Evolutionary conservation across 139 green algal species (phyloP).

Genomic region (Pleodorina starrii): DNA sequence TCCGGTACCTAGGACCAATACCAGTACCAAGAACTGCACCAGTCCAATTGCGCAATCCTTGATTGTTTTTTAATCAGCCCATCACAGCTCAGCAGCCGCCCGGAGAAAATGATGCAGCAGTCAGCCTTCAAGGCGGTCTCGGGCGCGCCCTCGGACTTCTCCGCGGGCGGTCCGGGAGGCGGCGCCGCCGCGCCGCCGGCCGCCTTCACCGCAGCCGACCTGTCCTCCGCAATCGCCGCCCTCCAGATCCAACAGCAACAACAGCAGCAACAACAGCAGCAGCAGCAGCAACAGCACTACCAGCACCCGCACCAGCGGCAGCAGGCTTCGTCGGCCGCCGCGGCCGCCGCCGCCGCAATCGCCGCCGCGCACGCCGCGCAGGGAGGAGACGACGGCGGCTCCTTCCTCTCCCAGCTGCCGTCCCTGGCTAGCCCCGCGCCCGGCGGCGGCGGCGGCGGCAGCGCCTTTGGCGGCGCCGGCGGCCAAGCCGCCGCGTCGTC

Average conservation of each 20-base stretch:
- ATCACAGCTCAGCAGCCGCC: no score
- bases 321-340: not conserved
- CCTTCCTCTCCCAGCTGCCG: constrained; percentile 41
- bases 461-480: not conserved
- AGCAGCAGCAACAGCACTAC: not conserved
- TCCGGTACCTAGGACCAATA: no score
- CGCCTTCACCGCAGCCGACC: not conserved
- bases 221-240: not conserved
- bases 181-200: not conserved
- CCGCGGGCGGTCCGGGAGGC: not conserved
- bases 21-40: no score
- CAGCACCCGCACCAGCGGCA: not conserved
- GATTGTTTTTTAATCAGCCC: no score
- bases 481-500: not conserved
- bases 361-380: not conserved
- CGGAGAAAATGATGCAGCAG: constrained; percentile 33
- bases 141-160: not conserved
- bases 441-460: not conserved
- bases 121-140: constrained; percentile 26
- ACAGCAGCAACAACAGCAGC: constrained; percentile 23
- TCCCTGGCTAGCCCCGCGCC: not conserved
- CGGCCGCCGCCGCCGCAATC: not conserved
- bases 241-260: constrained; percentile 11
- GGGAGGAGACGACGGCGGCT: not conserved
- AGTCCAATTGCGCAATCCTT: no score